Evolutionary conservation across 148 eudicot genomes (phyloP).

Genomic region (Agrostemma githago): DNA sequence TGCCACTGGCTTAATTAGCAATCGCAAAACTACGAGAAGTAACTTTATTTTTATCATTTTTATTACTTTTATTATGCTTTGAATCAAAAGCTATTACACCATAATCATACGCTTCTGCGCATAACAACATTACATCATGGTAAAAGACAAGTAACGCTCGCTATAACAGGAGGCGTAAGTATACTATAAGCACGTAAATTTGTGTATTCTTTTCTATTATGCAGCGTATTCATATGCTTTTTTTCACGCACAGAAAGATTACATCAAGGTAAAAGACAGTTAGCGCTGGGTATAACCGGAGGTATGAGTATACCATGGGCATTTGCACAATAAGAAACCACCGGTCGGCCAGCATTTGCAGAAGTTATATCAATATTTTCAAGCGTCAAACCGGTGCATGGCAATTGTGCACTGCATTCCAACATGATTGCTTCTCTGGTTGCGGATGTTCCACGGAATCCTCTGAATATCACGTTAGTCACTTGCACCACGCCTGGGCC

Average conservation of each 20-base stretch:
- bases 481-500: background rate
- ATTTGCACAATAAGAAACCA: background rate
- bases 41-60: no score
- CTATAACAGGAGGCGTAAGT: no score
- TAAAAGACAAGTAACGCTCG: background rate
- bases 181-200: no score
- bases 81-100: no score
- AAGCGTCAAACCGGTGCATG: conserved; percentile 8
- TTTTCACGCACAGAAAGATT: no score
- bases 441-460: conserved; percentile 16
- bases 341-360: background rate
- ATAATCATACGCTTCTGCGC: no score
- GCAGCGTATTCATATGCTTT: no score
- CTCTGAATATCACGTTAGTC: conserved; percentile 5
- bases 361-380: background rate
- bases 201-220: no score
- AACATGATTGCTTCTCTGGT: background rate
- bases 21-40: no score
- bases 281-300: conserved; percentile 4
- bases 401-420: conserved; percentile 6
- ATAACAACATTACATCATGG: no score
- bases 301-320: conserved; percentile 2
- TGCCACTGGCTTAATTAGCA: no score
- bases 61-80: no score
- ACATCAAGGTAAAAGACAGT: background rate